Percentiles rank a stretch among this genome's conserved stretches.
phyloP scores from a whole-genome alignment of 768 basidiomycete genomes.

The Butyriboletus loyo region DNA sequence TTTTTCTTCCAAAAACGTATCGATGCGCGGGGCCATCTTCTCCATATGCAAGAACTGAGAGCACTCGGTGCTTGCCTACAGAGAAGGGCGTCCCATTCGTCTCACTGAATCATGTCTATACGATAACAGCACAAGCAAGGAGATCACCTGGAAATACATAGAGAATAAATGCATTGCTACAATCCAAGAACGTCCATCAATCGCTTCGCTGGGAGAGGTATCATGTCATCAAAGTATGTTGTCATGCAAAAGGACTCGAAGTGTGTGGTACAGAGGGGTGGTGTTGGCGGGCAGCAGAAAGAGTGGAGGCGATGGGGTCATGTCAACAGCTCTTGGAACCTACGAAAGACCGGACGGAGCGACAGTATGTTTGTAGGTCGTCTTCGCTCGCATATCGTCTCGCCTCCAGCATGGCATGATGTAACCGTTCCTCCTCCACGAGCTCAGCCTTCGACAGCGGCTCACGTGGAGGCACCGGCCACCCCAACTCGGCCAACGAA shows the following conservation, averaged over 20 bases:
- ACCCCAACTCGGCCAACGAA: conserved; percentile 56
- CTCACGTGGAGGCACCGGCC: conserved; percentile 56
- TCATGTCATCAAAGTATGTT: conserved; percentile 26
- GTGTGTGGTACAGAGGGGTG: not conserved
- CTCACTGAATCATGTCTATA: not conserved
- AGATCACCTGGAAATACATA: conserved; percentile 21
- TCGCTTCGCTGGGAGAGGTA: conserved; percentile 11
- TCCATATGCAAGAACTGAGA: conserved; percentile 31
- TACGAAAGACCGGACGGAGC: conserved; percentile 57
- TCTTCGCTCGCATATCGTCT: conserved; percentile 49
- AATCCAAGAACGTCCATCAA: conserved; percentile 12
- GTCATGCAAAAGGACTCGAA: conserved; percentile 12
- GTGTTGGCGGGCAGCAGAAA: not conserved
- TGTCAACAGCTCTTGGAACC: conserved; percentile 47
- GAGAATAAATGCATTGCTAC: conserved; percentile 21
- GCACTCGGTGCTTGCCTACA: conserved; percentile 25
- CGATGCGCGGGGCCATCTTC: conserved; percentile 6
- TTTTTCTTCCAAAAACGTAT: not conserved
- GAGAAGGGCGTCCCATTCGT: conserved; percentile 14
- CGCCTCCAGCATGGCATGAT: conserved; percentile 60
- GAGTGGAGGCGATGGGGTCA: not conserved
- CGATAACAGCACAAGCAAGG: conserved; percentile 2
- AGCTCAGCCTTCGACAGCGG: conserved; percentile 67
- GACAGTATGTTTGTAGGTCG: conserved; percentile 52
- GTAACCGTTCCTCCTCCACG: conserved; percentile 61